A percentile compares a stretch with the other conserved stretches of the same genome.
Conservation (phyloP, 2,329 filamentous ascomycete species). For the Colletotrichum sp. region DNA sequence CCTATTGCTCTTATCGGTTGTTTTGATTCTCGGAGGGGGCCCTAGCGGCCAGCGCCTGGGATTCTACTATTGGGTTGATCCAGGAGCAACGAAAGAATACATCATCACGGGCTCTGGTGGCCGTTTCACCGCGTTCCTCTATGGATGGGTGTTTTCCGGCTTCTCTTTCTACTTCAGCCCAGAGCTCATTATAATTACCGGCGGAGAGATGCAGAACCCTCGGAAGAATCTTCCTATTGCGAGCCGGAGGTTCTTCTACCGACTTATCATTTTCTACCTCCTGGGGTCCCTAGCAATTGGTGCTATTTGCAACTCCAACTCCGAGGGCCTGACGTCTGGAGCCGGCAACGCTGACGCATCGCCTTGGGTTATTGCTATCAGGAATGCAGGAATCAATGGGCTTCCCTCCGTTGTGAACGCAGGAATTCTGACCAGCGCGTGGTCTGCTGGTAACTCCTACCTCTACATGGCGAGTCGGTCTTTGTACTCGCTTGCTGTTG, state of each 20-base stretch:
- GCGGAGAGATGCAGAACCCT: conserved; percentile 42
- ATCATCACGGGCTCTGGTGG: conserved; percentile 24
- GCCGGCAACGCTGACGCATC: conserved; percentile 41
- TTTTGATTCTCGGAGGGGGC: conserved; percentile 21
- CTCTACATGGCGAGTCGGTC: conserved; percentile 61
- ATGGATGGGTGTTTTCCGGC: conserved; percentile 24
- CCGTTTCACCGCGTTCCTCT: conserved; percentile 21
- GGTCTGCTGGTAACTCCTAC: conserved; percentile 54
- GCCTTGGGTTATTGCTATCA: conserved; percentile 55
- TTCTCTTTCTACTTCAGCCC: conserved; percentile 26
- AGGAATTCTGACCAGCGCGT: conserved; percentile 55
- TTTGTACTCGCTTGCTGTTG: conserved; percentile 57
- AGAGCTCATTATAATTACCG: conserved; percentile 24
- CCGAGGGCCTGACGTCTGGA: conserved; percentile 39
- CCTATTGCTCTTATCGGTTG: conserved; percentile 67
- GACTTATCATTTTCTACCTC: conserved; percentile 45
- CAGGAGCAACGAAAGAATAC: conserved; percentile 13
- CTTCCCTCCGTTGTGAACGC: conserved; percentile 61
- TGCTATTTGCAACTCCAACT: conserved; percentile 57
- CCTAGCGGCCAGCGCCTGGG: conserved; percentile 24
- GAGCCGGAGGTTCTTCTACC: conserved; percentile 26
- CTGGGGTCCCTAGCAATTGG: conserved; percentile 56
- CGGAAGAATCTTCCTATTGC: conserved; percentile 40
- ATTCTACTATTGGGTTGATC: conserved; percentile 18
- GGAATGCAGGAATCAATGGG: conserved; percentile 55